Conservation (phyloP, 2,329 filamentous ascomycete genomes). For the Purpureocillium takamizusanense region DNA sequence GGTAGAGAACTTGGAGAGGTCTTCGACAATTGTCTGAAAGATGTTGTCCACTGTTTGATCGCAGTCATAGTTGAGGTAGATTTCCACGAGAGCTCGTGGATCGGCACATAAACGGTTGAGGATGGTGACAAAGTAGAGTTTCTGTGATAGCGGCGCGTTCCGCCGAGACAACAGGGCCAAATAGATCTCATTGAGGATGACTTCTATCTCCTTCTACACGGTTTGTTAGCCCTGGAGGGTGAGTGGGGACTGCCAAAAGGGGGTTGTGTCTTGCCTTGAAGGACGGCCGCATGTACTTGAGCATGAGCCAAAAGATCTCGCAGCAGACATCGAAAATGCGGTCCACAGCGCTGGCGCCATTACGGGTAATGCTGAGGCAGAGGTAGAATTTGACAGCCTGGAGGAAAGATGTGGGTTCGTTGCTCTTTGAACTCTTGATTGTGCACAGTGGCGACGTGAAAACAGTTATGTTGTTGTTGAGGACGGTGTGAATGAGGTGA, state of each 20-base stretch:
- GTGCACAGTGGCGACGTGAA: slow-evolving; percentile 89
- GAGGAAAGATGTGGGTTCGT: slow-evolving; percentile 80
- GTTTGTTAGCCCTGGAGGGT: slow-evolving; percentile 14
- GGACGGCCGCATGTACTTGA: slow-evolving; percentile 84
- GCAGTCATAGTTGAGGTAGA: slow-evolving; percentile 97
- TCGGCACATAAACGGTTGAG: slow-evolving; percentile 78
- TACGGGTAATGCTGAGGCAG: slow-evolving; percentile 87
- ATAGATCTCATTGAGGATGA: slow-evolving; percentile 97
- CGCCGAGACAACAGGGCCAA: slow-evolving; percentile 82
- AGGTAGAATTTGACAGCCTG: slow-evolving; percentile 96
- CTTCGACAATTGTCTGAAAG: slow-evolving; percentile 90
- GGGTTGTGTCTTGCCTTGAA: slow-evolving; percentile 61
- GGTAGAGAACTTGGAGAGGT: slow-evolving; percentile 80
- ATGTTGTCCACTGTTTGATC: slow-evolving; percentile 94
- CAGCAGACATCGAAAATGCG: slow-evolving; percentile 91
- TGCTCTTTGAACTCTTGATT: slow-evolving; percentile 83
- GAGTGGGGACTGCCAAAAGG: background rate
- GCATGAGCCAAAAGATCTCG: slow-evolving; percentile 97
- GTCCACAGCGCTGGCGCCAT: slow-evolving; percentile 87
- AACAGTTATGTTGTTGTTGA: slow-evolving; percentile 87
- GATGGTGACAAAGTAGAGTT: slow-evolving; percentile 82
- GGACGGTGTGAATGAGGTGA: slow-evolving; percentile 87
- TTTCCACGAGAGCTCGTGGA: slow-evolving; percentile 81
- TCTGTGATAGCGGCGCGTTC: slow-evolving; percentile 80
- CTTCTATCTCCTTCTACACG: slow-evolving; percentile 82